Evolutionary conservation across 1,139 yeast genomes (phyloP).

Genomic region (Kodamaea suecica): DNA sequence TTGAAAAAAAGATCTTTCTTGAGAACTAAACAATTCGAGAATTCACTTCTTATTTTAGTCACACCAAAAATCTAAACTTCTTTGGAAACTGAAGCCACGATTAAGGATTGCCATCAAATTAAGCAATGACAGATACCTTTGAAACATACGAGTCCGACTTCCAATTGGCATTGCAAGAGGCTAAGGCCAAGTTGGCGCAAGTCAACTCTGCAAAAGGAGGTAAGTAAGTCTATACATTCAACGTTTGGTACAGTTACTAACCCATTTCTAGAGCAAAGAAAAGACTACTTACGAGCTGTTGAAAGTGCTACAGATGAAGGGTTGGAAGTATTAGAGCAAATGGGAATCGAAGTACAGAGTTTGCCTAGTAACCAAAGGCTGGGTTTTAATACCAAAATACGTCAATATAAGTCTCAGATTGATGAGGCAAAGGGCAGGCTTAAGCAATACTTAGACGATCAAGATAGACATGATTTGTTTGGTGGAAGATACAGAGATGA

Average conservation of each 20-base stretch:
- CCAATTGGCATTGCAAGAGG: constrained; percentile 68
- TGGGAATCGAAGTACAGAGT: constrained; percentile 77
- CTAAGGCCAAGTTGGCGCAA: constrained; percentile 61
- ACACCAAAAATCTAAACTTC: background rate
- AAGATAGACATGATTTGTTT: constrained; percentile 65
- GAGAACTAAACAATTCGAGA: background rate
- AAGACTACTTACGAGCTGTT: constrained; percentile 52
- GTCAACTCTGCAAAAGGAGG: constrained; percentile 53
- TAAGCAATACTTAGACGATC: constrained; percentile 53
- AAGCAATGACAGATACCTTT: constrained; percentile 56
- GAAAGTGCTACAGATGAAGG: constrained; percentile 76
- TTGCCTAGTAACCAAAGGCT: constrained; percentile 71
- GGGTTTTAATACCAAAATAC: constrained; percentile 63
- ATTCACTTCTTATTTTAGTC: background rate
- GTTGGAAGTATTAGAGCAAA: constrained; percentile 73
- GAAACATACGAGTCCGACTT: constrained; percentile 71
- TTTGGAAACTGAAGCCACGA: too few relatives aligned
- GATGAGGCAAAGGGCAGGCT: constrained; percentile 55
- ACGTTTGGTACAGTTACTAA: constrained; percentile 14
- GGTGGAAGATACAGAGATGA: constrained; percentile 49
- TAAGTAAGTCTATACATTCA: too few relatives aligned
- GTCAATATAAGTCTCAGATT: constrained; percentile 62
- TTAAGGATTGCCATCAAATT: constrained; percentile 1
- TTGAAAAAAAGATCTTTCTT: too few relatives aligned
- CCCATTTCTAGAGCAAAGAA: constrained; percentile 38